phyloP scores from a whole-genome alignment of 2,329 filamentous ascomycete genomes.

The Balansia obtecta region DNA sequence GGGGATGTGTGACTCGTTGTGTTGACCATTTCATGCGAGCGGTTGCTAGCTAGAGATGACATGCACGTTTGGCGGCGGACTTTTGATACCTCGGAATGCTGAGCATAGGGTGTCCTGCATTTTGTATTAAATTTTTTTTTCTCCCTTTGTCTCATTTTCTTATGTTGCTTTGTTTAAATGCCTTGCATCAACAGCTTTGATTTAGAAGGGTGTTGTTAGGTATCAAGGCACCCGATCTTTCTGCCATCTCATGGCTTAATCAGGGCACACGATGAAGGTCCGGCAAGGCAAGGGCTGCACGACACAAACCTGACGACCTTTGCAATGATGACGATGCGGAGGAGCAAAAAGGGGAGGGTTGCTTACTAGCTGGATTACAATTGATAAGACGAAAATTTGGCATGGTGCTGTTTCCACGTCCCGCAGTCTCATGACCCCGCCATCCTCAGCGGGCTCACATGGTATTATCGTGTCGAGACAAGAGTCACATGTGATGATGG shows the following conservation, averaged over 20 bases:
- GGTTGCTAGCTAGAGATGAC: neutral
- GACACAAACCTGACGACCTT: neutral
- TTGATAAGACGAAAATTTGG: neutral
- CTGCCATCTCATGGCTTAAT: neutral
- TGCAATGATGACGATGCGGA: neutral
- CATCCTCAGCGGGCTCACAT: neutral
- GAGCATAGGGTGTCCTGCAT: conserved; percentile 3
- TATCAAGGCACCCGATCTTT: neutral
- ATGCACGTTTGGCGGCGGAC: neutral
- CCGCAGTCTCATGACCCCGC: neutral
- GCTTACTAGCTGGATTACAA: neutral
- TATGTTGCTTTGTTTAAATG: neutral
- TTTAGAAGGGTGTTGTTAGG: neutral
- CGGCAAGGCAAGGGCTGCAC: neutral
- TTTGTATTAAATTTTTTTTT: neutral
- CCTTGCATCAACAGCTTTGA: neutral
- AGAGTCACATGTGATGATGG: conserved; percentile 8
- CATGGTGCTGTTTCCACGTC: neutral
- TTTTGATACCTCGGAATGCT: conserved; percentile 5
- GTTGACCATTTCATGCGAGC: neutral
- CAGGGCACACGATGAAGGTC: neutral
- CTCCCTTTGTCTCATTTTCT: neutral
- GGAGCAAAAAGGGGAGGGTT: neutral
- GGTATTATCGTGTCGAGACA: neutral
- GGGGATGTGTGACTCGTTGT: neutral